Base-by-base conservation (phyloP, 768 basidiomycete species). In the Leccinellum albellum region DNA sequence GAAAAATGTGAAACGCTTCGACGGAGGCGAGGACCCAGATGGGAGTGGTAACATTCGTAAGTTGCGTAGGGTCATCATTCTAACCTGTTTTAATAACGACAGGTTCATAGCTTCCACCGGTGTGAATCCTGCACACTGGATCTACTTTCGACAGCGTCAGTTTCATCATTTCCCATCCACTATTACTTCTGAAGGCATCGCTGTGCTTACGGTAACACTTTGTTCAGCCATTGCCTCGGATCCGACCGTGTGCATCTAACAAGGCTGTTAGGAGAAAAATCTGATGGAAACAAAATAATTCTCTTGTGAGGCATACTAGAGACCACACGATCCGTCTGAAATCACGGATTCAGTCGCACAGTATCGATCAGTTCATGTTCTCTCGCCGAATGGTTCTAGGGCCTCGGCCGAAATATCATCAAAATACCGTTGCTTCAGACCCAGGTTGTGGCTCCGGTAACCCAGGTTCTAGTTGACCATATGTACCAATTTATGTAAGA, bases 1-100 rank as follows among this genome's bases (percentile, higher is more conserved):
- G 1, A 67, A 68, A 35, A 78, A 75, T 42, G 74, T 76, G 42
- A 76, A 69, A 50, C 74, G 73, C 50, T 80, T 78, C 55, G 63
- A 68, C 14, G 76, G 75, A 20, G 71, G 73, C 2, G 82, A 83
- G 59, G 78, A 83, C 51, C 74, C 76, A 10, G 53, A 71, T 9
- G 82, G 82, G 47, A 82, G 82, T 57, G 72, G 70, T 29, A 80
- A 74, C 5, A 77, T 81, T 48, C 70, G 81, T 82, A 62, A 63
- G 75, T 54, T 23, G 40, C 55, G 5, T 6, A 37, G 40, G 9
- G 21, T 13, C 45, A 24, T 26, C 15, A 9, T 9, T 49, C 49
- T 45, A 32, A 5, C 32, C 10, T 42, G 21, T 17, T 47, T 44
- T 53, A n/a, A 57, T 42, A 14, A 35, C 4, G 9, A 13, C 15